These are phyloP conservation scores for Daldinia vernicosa DNA, from an alignment of 495 filamentous ascomycete species.

Conservation along the genomic window DNA sequence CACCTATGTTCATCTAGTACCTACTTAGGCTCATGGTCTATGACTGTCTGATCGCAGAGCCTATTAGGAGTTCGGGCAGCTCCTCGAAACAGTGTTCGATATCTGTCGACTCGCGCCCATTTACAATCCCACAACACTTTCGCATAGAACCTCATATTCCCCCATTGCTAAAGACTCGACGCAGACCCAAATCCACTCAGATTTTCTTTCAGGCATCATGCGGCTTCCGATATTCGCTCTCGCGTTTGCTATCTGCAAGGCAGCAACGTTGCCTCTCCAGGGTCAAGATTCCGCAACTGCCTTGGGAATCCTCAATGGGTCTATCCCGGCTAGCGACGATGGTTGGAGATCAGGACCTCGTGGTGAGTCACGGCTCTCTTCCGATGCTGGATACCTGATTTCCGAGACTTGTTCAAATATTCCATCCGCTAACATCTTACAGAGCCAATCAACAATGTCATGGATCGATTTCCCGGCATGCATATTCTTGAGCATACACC, in stretches of 20 bases:
- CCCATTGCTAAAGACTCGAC: background rate
- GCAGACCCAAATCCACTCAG: background rate
- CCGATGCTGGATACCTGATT: background rate
- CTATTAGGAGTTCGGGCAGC: background rate
- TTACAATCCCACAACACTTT: background rate
- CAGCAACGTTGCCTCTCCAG: background rate
- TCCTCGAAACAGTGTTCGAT: background rate
- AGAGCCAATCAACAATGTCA: background rate
- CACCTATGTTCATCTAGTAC: background rate
- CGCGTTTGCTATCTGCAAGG: background rate
- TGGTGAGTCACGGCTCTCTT: background rate
- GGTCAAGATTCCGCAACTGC: background rate
- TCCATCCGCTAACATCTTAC: background rate
- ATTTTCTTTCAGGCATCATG: slow-evolving; percentile 6
- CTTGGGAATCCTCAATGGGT: background rate
- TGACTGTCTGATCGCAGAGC: background rate
- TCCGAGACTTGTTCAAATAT: background rate
- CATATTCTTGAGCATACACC: too few relatives aligned
- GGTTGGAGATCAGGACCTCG: background rate
- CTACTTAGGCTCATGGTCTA: background rate
- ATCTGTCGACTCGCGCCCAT: background rate
- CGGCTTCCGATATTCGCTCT: background rate
- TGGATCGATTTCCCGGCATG: too few relatives aligned
- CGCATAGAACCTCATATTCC: background rate
- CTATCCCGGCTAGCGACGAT: background rate